phyloP scores from a whole-genome alignment of 768 basidiomycete genomes.

The Auriculariales sp. region DNA sequence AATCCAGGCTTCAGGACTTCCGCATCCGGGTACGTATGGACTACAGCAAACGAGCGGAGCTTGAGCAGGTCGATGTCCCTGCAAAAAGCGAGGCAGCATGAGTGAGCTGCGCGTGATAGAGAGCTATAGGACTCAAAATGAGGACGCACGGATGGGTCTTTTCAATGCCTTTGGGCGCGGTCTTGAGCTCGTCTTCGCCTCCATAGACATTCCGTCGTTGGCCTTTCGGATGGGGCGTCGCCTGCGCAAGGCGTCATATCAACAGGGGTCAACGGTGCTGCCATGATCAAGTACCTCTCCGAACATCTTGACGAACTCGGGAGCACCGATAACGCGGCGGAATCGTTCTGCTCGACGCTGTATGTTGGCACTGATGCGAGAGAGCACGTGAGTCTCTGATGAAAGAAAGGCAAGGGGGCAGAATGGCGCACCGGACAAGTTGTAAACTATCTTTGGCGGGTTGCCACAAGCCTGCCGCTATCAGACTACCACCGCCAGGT shows the following conservation, averaged over 20 bases:
- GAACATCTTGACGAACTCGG: conserved; percentile 63
- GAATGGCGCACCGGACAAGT: conserved; percentile 46
- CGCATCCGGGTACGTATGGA: conserved; percentile 49
- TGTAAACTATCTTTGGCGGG: conserved; percentile 67
- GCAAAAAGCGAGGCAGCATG: too few species aligned
- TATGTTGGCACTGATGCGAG: conserved; percentile 40
- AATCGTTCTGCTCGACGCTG: conserved; percentile 45
- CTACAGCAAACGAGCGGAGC: conserved; percentile 62
- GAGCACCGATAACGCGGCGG: conserved; percentile 47
- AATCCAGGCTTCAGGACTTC: conserved; percentile 59
- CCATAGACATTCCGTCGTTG: conserved; percentile 71
- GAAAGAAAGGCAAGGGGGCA: too few species aligned
- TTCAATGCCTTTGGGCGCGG: conserved; percentile 77
- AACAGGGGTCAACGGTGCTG: too few species aligned
- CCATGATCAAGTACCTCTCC: too few species aligned
- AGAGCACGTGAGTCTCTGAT: too few species aligned
- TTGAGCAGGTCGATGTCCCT: conserved; percentile 89
- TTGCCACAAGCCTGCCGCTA: conserved; percentile 75
- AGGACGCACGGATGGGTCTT: conserved; percentile 58
- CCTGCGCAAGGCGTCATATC: too few species aligned
- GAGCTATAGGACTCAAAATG: neutral
- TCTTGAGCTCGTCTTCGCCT: conserved; percentile 73
- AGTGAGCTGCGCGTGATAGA: too few species aligned
- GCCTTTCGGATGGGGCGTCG: conserved; percentile 47
- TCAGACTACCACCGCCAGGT: conserved; percentile 40